Base-by-base conservation (phyloP, 2,329 filamentous ascomycete genomes). In the Diaporthe vexans region DNA sequence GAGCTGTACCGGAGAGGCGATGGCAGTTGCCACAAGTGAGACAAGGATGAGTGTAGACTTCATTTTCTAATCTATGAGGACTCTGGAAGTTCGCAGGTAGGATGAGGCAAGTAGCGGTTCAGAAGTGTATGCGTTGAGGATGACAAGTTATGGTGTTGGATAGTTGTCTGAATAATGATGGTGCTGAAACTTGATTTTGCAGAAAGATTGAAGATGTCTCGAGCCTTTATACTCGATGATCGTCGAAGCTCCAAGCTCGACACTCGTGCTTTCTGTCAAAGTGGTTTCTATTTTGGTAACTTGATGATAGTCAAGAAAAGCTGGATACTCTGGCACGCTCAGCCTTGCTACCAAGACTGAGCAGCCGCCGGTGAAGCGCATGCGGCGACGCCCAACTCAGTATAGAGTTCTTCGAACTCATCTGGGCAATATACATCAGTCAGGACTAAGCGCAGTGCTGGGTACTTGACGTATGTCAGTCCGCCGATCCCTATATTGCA, bases 291-390 rank as follows among this genome's bases (percentile, higher is more conserved):
- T 68, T 40, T 54, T 68, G 2, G 48, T 40, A 40, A 19, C 21
- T 54, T 29, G 33, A 26, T 24, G 46, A 26, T 54, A 13, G 63
- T 54, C 33, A 54, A 68, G 63, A 54, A 8, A 68, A 54, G 33
- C 48, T 40, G 48, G 17, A 52, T 37, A 52, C 21, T 26, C n/a
- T 21, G 19, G 13, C 37, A 52, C 29, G 46, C 46, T 54, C 48
- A 68, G 63, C 63, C 63, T 68, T 68, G 33, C 63, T 40, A 67
- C 46, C 46, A 51, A 67, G 46, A 21, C 46, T 67, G 46, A 21
- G 35, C 48, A 68, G 63, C 63, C 63, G 48, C 33, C 63, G 63
- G 21, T 68, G 26, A 19, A 54, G 29, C 33, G 29, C 63, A 68
- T 40, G 48, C 46, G 33, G 63, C 48, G 63, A 26, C 21, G 63